Percentiles rank a stretch among this genome's conserved stretches.
These are phyloP conservation scores for Amorphotheca resinae DNA, from an alignment of 495 filamentous ascomycete species.

Conservation along the genomic window DNA sequence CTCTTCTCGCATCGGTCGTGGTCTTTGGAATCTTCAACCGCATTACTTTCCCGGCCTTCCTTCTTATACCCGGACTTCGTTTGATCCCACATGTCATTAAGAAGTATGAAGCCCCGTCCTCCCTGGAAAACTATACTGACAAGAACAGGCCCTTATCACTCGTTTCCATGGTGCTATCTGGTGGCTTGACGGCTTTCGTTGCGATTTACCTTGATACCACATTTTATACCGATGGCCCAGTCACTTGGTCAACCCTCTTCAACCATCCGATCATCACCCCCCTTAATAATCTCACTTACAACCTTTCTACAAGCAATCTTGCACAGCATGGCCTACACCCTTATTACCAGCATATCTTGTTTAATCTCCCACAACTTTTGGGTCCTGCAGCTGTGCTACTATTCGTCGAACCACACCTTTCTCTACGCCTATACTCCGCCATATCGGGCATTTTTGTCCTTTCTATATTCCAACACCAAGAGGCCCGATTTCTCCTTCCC, in stretches of 20 bases:
- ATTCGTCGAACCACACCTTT: slow-evolving; percentile 40
- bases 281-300: slow-evolving; percentile 84
- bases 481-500: slow-evolving; percentile 86
- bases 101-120: slow-evolving; percentile 41
- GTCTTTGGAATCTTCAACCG: slow-evolving; percentile 88
- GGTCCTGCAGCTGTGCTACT: slow-evolving; percentile 74
- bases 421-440: slow-evolving; percentile 59
- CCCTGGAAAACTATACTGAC: background rate
- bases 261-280: slow-evolving; percentile 68
- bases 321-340: slow-evolving; percentile 87
- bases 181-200: slow-evolving; percentile 47
- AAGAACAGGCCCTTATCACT: slow-evolving; percentile 53
- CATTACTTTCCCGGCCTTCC: slow-evolving; percentile 90
- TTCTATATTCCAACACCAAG: slow-evolving; percentile 83
- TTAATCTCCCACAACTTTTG: slow-evolving; percentile 78
- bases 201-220: slow-evolving; percentile 72
- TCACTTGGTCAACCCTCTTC: slow-evolving; percentile 42
- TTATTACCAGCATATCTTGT: slow-evolving; percentile 74
- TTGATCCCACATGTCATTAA: slow-evolving; percentile 73
- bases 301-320: slow-evolving; percentile 61
- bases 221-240: slow-evolving; percentile 55
- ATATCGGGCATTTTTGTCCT: slow-evolving; percentile 68
- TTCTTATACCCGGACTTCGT: slow-evolving; percentile 67
- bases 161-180: slow-evolving; percentile 44
- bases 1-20: slow-evolving; percentile 63